These are phyloP conservation scores for Blastocystis sp. DNA, from an alignment of 352 stramenopile genomes.

Conservation along the genomic window DNA sequence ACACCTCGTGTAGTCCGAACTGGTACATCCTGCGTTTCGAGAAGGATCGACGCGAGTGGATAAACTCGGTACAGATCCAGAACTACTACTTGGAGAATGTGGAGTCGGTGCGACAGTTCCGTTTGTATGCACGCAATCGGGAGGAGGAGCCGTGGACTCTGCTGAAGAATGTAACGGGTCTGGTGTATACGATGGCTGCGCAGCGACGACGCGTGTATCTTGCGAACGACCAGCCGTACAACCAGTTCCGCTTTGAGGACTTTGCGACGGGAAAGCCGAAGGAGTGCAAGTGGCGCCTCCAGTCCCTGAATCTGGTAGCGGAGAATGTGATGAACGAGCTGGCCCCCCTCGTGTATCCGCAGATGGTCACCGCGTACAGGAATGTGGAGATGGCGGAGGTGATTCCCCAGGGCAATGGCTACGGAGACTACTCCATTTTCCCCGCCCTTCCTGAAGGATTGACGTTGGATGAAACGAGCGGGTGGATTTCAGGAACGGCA, in stretches of 20 bases:
- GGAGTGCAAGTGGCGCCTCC: neutral
- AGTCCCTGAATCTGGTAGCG: neutral
- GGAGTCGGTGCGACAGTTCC: neutral
- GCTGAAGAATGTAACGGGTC: neutral
- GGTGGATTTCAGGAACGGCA: neutral
- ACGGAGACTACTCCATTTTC: neutral
- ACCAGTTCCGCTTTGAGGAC: neutral
- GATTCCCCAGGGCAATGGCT: neutral
- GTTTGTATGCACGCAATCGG: neutral
- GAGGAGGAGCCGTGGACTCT: neutral
- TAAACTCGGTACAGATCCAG: neutral
- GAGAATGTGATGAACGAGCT: neutral
- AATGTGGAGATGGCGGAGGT: constrained; percentile 36
- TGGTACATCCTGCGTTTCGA: neutral
- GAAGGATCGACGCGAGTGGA: neutral
- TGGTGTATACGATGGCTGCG: too few relatives aligned
- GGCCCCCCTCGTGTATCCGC: neutral
- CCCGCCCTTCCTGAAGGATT: neutral
- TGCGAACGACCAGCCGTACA: neutral
- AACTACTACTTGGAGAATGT: neutral
- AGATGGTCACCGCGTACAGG: neutral
- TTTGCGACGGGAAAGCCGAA: neutral
- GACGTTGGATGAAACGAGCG: neutral
- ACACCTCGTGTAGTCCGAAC: neutral
- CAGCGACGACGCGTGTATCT: too few relatives aligned